Percentiles rank a stretch among this genome's conserved stretches.
Conservation (phyloP, 2,329 filamentous ascomycete species). For the Zelopaecilomyces penicillatus region DNA sequence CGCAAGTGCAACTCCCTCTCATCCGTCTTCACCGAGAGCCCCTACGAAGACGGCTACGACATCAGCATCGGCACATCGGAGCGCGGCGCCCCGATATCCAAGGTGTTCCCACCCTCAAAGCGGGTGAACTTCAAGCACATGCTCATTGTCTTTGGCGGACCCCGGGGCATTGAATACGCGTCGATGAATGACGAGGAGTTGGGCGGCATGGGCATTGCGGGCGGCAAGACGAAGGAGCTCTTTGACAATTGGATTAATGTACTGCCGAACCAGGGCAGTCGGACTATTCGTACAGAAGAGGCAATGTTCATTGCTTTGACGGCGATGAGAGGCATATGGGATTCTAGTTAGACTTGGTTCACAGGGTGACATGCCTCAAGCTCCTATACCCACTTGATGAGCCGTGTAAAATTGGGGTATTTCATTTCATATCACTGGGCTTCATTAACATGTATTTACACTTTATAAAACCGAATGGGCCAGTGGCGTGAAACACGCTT, state of each 20-base stretch:
- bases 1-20: slow-evolving; percentile 60
- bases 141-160: slow-evolving; percentile 72
- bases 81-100: slow-evolving; percentile 50
- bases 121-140: slow-evolving; percentile 56
- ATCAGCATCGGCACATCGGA: slow-evolving; percentile 78
- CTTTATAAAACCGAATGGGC: background rate
- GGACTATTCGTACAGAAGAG: slow-evolving; percentile 78
- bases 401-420: background rate
- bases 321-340: slow-evolving; percentile 54
- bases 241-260: slow-evolving; percentile 85
- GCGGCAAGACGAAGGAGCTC: slow-evolving; percentile 56
- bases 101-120: slow-evolving; percentile 36
- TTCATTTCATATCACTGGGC: background rate
- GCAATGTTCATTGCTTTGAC: slow-evolving; percentile 70
- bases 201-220: slow-evolving; percentile 52
- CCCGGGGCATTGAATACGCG: slow-evolving; percentile 69
- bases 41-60: slow-evolving; percentile 72
- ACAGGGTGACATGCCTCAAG: no score
- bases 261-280: slow-evolving; percentile 69
- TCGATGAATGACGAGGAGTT: slow-evolving; percentile 52
- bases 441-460: background rate
- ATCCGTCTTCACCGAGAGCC: slow-evolving; percentile 67
- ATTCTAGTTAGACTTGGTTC: slow-evolving; percentile 8
- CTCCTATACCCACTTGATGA: no score
- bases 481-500: no score